Percentiles rank a stretch among this genome's conserved stretches.
phyloP scores from a whole-genome alignment of 805 yeast genomes.

The Peterozyma toletana region DNA sequence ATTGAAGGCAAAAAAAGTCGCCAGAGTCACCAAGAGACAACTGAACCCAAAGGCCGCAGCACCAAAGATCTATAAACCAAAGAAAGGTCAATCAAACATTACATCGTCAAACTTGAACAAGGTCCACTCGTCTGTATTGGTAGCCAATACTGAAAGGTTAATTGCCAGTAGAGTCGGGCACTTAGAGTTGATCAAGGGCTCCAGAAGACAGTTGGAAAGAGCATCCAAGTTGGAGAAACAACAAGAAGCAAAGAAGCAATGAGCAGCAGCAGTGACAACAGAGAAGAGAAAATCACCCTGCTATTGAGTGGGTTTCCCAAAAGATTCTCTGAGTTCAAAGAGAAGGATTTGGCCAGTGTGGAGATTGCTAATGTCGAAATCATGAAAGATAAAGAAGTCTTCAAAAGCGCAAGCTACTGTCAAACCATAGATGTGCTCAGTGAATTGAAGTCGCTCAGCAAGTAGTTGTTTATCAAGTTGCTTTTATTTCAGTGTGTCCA shows the following conservation, averaged over 20 bases:
- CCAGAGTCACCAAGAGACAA: constrained; percentile 60
- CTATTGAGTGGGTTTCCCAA: no score
- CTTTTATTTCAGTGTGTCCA: no score
- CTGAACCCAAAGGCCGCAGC: constrained; percentile 63
- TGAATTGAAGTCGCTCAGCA: no score
- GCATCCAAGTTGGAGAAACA: constrained; percentile 35
- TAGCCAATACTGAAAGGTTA: constrained; percentile 69
- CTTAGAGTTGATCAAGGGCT: constrained; percentile 83
- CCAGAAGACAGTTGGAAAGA: constrained; percentile 76
- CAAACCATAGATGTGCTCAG: no score
- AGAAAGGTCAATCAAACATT: constrained; percentile 34
- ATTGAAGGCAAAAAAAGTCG: constrained; percentile 39
- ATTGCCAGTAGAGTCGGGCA: constrained; percentile 91
- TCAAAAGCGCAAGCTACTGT: no score
- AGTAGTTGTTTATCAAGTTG: no score
- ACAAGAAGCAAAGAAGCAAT: constrained; percentile 9
- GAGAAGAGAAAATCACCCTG: constrained; percentile 38
- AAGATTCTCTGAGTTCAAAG: constrained; percentile 21
- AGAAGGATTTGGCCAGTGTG: constrained; percentile 31
- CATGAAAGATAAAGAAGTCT: no score
- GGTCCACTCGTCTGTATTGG: constrained; percentile 46
- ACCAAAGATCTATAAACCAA: constrained; percentile 65
- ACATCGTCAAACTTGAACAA: constrained; percentile 48
- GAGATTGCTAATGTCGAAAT: no score
- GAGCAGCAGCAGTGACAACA: constrained; percentile 15